Evolutionary conservation across 2,329 filamentous ascomycete genomes (phyloP).

Genomic region (Aspergillus brasiliensis): DNA sequence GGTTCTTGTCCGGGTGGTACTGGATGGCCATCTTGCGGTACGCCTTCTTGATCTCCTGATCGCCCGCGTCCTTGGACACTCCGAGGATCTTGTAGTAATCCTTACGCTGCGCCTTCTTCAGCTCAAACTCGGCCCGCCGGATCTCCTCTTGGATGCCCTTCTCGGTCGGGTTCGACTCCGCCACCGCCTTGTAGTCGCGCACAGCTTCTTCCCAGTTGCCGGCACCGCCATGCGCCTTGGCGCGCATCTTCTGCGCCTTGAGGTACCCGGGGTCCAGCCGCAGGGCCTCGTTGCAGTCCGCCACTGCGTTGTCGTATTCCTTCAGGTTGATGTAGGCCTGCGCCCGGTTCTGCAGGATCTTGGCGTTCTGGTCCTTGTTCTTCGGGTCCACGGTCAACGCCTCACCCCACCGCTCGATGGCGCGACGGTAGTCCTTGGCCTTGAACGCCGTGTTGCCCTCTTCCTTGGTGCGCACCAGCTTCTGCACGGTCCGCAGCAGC

Average conservation of each 20-base stretch:
- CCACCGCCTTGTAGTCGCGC: constrained; percentile 82
- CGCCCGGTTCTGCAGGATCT: constrained; percentile 91
- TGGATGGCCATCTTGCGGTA: constrained; percentile 93
- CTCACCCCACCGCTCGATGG: constrained; percentile 80
- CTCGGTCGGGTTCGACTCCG: constrained; percentile 81
- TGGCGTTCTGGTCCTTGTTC: constrained; percentile 92
- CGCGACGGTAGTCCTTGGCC: constrained; percentile 73
- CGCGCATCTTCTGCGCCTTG: constrained; percentile 92
- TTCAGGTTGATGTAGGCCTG: constrained; percentile 79
- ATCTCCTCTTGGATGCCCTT: constrained; percentile 80
- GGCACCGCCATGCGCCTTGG: constrained; percentile 80
- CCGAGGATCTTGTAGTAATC: constrained; percentile 99
- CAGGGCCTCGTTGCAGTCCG: constrained; percentile 83
- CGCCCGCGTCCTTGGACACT: constrained; percentile 79
- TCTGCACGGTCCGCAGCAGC: constrained; percentile 86
- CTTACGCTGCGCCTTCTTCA: constrained; percentile 97
- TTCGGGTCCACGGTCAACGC: constrained; percentile 82
- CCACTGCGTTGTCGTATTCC: constrained; percentile 77
- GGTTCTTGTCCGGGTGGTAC: constrained; percentile 98
- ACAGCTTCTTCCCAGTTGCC: constrained; percentile 93
- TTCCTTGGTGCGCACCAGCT: constrained; percentile 88
- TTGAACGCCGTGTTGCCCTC: constrained; percentile 93
- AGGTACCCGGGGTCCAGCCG: constrained; percentile 79
- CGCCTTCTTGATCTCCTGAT: constrained; percentile 89
- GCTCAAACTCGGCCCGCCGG: constrained; percentile 84